phyloP scores from a whole-genome alignment of 2,329 filamentous ascomycete species.

The Juglanconis sp. region DNA sequence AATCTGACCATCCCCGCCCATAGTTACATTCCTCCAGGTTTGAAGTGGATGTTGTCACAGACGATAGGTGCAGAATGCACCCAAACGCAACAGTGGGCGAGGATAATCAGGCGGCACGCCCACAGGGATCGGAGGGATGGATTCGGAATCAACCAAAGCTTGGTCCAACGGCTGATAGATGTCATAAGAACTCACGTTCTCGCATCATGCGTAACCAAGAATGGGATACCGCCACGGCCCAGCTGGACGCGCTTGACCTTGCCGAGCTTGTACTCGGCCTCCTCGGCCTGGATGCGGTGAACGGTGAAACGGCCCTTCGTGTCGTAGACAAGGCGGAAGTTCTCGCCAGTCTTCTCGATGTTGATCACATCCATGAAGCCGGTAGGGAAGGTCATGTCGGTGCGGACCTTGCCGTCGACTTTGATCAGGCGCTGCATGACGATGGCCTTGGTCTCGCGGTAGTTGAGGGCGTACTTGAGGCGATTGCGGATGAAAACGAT shows the following conservation, averaged over 20 bases:
- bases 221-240: constrained; percentile 99
- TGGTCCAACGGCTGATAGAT: constrained; percentile 99
- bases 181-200: constrained; percentile 98
- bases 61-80: not conserved
- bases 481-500: constrained; percentile 97
- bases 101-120: not conserved
- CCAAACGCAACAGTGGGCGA: constrained; percentile 1
- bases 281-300: constrained; percentile 97
- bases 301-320: constrained; percentile 99
- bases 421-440: constrained; percentile 99
- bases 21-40: not conserved
- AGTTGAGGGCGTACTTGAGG: constrained; percentile 99
- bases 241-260: constrained; percentile 99
- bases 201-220: constrained; percentile 99
- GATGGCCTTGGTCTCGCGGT: constrained; percentile 95
- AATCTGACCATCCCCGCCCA: not conserved
- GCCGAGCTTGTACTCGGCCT: constrained; percentile 99
- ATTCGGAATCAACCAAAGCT: constrained; percentile 79
- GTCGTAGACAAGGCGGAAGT: constrained; percentile 99
- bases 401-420: constrained; percentile 99
- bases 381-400: constrained; percentile 93
- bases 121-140: constrained; percentile 26
- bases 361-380: constrained; percentile 99
- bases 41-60: not conserved
- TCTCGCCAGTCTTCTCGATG: constrained; percentile 99